Evolutionary conservation across 2,329 filamentous ascomycete genomes (phyloP).

Genomic region (Dactylellina cionopaga): DNA sequence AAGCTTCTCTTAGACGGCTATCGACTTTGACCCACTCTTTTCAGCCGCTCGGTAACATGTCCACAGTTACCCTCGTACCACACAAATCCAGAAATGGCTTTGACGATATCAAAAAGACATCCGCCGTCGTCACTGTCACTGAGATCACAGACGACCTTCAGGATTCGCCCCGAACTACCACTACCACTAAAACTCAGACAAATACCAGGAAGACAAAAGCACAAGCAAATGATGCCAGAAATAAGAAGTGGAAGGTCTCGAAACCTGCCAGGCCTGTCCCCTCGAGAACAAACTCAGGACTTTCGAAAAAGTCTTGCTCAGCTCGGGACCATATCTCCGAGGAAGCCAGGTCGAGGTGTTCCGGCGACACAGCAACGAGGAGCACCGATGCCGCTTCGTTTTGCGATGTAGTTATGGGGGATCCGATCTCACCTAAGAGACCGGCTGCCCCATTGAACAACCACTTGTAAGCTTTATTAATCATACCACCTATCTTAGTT

Average conservation of each 20-base stretch:
- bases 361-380: conserved; percentile 35
- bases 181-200: too few species aligned
- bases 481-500: not conserved
- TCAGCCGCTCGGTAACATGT: conserved; percentile 52
- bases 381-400: conserved; percentile 29
- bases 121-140: conserved; percentile 44
- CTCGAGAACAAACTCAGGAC: conserved; percentile 45
- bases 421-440: conserved; percentile 39
- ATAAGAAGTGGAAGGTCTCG: conserved; percentile 49
- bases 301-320: conserved; percentile 42
- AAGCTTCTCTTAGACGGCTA: conserved; percentile 52
- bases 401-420: conserved; percentile 48
- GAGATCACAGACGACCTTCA: conserved; percentile 33
- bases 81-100: conserved; percentile 25
- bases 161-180: conserved; percentile 19
- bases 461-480: conserved; percentile 19
- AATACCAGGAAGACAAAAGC: conserved; percentile 20
- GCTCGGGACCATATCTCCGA: conserved; percentile 38
- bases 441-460: conserved; percentile 24
- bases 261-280: conserved; percentile 46
- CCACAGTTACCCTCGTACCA: conserved; percentile 47
- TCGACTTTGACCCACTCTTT: conserved; percentile 51
- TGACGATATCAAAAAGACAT: conserved; percentile 37
- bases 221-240: conserved; percentile 15
- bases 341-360: conserved; percentile 34